Evolutionary conservation across 805 yeast species (phyloP).

Genomic region (Saccharomyces eubayanus): DNA sequence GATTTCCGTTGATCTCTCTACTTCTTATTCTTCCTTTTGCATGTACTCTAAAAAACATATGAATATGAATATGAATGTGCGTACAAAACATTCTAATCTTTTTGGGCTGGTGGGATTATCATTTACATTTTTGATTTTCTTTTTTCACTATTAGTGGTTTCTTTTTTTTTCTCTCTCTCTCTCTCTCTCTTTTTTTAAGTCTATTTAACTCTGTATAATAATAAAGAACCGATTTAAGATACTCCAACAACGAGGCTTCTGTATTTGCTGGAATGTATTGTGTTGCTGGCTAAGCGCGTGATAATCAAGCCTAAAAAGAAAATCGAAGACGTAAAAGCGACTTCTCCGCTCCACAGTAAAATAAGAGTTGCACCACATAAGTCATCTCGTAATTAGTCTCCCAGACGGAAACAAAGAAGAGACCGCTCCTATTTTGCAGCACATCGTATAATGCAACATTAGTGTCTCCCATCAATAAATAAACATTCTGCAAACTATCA

Average conservation of each 20-base stretch:
- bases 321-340: neutral
- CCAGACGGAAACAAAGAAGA: neutral
- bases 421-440: neutral
- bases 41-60: neutral
- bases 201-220: neutral
- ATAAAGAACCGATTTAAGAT: neutral
- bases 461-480: neutral
- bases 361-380: neutral
- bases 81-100: neutral
- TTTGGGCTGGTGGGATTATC: neutral
- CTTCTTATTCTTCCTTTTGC: neutral
- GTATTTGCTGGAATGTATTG: neutral
- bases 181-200: neutral
- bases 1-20: conserved; percentile 62
- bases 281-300: neutral
- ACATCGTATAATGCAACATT: neutral
- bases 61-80: neutral
- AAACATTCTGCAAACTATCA: neutral
- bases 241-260: neutral
- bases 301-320: neutral
- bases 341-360: neutral
- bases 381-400: neutral
- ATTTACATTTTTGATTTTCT: neutral
- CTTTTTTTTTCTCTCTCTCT: neutral
- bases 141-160: neutral